phyloP scores from a whole-genome alignment of 1,284 basidiomycete genomes.

The Cronartium quercuum region DNA sequence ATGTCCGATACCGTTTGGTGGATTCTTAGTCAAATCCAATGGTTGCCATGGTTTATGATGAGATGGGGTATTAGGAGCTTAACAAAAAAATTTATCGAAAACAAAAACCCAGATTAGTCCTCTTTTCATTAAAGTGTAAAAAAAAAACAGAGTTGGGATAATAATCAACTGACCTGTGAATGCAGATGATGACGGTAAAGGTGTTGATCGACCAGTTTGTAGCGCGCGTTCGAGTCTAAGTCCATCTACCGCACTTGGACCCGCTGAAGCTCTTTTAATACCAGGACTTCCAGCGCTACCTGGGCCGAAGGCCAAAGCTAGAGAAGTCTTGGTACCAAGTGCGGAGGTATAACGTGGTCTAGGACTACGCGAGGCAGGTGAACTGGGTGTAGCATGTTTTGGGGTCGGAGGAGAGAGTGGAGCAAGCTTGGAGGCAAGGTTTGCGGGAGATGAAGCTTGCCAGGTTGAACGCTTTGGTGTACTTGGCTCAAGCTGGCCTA shows the following conservation, averaged over 20 bases:
- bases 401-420: conserved; percentile 1
- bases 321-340: conserved; percentile 6
- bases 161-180: background rate
- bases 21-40: background rate
- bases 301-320: background rate
- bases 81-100: background rate
- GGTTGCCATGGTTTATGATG: background rate
- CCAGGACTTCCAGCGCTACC: background rate
- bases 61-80: background rate
- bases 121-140: background rate
- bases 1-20: background rate
- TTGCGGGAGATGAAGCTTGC: conserved; percentile 21
- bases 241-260: background rate
- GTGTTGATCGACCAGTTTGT: background rate
- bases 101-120: background rate
- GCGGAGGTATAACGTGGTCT: conserved; percentile 29
- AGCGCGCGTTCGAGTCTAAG: background rate
- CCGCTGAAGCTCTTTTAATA: background rate
- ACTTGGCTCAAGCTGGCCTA: background rate
- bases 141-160: background rate
- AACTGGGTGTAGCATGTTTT: conserved; percentile 5
- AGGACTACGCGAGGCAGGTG: conserved; percentile 21
- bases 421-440: conserved; percentile 23
- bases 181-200: background rate
- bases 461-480: conserved; percentile 3